These are phyloP conservation scores for Sutorius eximius DNA, from an alignment of 1,284 basidiomycete genomes.

Conservation along the genomic window DNA sequence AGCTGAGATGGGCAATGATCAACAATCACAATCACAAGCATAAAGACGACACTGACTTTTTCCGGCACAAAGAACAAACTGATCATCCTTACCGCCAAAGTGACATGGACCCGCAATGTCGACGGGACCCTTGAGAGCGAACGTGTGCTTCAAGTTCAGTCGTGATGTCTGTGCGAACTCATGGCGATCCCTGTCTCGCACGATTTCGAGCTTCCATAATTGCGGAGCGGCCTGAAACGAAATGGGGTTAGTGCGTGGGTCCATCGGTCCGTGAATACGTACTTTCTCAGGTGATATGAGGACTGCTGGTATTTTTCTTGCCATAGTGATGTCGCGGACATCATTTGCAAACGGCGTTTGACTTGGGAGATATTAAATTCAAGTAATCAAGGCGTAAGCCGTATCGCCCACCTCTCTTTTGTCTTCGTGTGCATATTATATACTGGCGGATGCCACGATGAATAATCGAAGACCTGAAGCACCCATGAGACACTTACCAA, in stretches of 20 bases:
- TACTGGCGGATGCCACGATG: slow-evolving; percentile 41
- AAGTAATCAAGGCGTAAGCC: not conserved
- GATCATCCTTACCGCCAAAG: slow-evolving; percentile 75
- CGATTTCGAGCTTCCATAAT: slow-evolving; percentile 70
- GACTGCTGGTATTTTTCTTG: slow-evolving; percentile 59
- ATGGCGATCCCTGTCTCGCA: slow-evolving; percentile 49
- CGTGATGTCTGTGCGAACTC: slow-evolving; percentile 43
- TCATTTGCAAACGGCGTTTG: slow-evolving; percentile 79
- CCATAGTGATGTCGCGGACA: slow-evolving; percentile 69
- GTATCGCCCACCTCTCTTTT: slow-evolving; percentile 60
- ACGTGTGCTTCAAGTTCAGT: slow-evolving; percentile 62
- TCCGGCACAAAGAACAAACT: slow-evolving; percentile 72
- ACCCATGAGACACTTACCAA: slow-evolving; percentile 47
- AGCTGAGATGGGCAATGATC: slow-evolving; percentile 40
- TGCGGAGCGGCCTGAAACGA: slow-evolving; percentile 67
- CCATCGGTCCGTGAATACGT: not conserved
- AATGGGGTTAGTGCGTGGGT: slow-evolving; percentile 5
- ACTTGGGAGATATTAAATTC: slow-evolving; percentile 38
- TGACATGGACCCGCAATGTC: slow-evolving; percentile 79
- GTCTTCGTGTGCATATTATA: slow-evolving; percentile 66
- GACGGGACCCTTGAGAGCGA: slow-evolving; percentile 65
- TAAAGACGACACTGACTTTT: slow-evolving; percentile 50
- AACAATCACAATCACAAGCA: slow-evolving; percentile 3
- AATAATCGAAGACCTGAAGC: not conserved
- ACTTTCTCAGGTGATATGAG: slow-evolving; percentile 64